Base-by-base conservation (phyloP, 129 eudicot species). In the Rutidosis leptorrhynchoides region DNA sequence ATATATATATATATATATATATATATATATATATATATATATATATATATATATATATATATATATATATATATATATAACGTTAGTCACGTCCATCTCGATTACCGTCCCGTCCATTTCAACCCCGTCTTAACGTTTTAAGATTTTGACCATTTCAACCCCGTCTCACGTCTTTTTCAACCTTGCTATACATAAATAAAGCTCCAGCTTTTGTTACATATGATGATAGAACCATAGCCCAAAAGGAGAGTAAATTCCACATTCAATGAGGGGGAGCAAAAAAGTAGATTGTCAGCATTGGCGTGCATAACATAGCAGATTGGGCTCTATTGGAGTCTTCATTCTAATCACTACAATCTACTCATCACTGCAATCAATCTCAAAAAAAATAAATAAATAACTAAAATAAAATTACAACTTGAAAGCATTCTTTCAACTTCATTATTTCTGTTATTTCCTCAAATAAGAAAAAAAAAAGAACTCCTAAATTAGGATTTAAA, bases 261-360 rank as follows among this genome's bases (percentile, higher is more conserved):
- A 68, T 68, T 60, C 26, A 75, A 75, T 59, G 80, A 52, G 74
- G 74, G 46, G 74, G 80, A 68, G 57, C 74, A 68, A 25, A 61
- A 75, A 75, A 75, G 80, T 69, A 75, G 37, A 0, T 61, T 83
- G 95, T 87, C 95, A 83, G 90, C 80, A 75, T 72, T 81, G 89
- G 95, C 95, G 85, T 87, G 95, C 90, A 67, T 75, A 72, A 22
- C 87, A 59, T 78, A 75, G 81, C 86, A 80, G 81, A 68, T 81
- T 78, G 83, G 79, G 69, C 67, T 71, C 78, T 23, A 25, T 40
- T n/a, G 61, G 61, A 68, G 79, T 78, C 83, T 76, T 73, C 51
- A 78, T 74, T 75, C 65, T 68, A 79, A 79, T 79, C 82, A 75
- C 81, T 75, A 72, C 90, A 29, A 30, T 54, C 58, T 26, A 73